Conservation (phyloP, 768 basidiomycete genomes). For the Mycena kentingensis region DNA sequence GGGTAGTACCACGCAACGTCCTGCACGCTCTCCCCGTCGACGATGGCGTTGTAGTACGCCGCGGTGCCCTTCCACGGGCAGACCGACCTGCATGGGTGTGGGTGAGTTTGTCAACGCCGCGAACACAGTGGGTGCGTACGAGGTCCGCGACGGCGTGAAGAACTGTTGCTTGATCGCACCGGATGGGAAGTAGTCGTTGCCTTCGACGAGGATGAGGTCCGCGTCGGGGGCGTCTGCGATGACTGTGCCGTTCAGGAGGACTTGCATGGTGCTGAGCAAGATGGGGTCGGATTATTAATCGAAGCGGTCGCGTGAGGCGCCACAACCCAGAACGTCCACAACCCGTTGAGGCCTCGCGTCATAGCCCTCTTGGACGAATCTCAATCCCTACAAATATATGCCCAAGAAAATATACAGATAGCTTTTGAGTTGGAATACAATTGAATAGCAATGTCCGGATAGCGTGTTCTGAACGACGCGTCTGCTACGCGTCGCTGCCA, state of each 20-base stretch:
- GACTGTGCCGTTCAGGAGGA: constrained; percentile 46
- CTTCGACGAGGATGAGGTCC: constrained; percentile 60
- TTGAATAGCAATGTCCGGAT: background rate
- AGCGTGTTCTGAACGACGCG: background rate
- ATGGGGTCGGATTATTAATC: background rate
- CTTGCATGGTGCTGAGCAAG: constrained; percentile 45
- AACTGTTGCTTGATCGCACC: constrained; percentile 45
- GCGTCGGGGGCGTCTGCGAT: constrained; percentile 63
- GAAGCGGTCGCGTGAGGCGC: background rate
- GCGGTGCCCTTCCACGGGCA: constrained; percentile 79
- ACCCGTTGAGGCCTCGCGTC: too few species aligned
- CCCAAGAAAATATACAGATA: too few species aligned
- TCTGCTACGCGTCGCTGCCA: background rate
- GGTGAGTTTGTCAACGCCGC: background rate
- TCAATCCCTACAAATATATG: too few species aligned
- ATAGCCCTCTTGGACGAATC: background rate
- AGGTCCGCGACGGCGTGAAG: constrained; percentile 54
- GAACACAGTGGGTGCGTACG: constrained; percentile 35
- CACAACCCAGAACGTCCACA: constrained; percentile 19
- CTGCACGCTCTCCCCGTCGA: constrained; percentile 49
- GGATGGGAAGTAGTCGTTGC: constrained; percentile 76
- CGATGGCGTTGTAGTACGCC: constrained; percentile 60
- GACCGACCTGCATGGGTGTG: constrained; percentile 37
- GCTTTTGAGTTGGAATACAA: too few species aligned
- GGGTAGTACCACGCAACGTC: constrained; percentile 81